Evolutionary conservation across 2,329 filamentous ascomycete genomes (phyloP), one percentile per base, ranked within the genome.

Genomic region (Sclerotinia trifoliorum): DNA sequence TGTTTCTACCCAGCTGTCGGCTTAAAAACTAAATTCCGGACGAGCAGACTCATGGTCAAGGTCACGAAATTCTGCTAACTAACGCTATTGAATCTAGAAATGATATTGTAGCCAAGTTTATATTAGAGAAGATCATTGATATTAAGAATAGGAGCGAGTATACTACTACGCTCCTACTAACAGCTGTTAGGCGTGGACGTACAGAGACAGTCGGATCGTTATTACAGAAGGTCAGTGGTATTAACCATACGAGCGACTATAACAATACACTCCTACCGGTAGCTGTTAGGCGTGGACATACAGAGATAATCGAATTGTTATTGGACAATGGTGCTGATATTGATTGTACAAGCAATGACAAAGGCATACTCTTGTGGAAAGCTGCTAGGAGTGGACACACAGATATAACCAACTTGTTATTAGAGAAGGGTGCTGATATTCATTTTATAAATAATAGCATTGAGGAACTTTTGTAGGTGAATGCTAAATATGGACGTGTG

Each of bases 51-150:
- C 8, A 11, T 35, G 35, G 10, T 17, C 13, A 24, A 29, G 29
- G 5, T 29, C 29, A 29, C 5, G 13, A 58, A 21, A 11, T 0
- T 8, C n/a, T 19, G 15, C 44, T 61, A 3, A n/a, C 3, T 6
- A 13, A 13, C n/a, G 44, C 44, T 51, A 19, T 11, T 62, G 1
- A 39, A 24, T 39, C 0, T 6, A 4, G 10, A 13, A 26, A n/a
- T n/a, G 8, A 49, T 24, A 10, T 24, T 4, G 44, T 77, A 11
- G 66, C 74, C n/a, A 66, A 69, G 55, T 1, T 64, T 15, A 54
- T 75, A 1, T 11, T 75, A 7, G 55, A 69, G 44, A 51, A 26
- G 5, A 65, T 67, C 10, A 32, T 54, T 32, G 15, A 65, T 17
- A 19, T 51, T 4, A 57, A 68, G 1, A 32, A 44, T 15, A n/a